Conservation (phyloP, 2,329 filamentous ascomycete genomes). For the Exophiala lecanii-corni region DNA sequence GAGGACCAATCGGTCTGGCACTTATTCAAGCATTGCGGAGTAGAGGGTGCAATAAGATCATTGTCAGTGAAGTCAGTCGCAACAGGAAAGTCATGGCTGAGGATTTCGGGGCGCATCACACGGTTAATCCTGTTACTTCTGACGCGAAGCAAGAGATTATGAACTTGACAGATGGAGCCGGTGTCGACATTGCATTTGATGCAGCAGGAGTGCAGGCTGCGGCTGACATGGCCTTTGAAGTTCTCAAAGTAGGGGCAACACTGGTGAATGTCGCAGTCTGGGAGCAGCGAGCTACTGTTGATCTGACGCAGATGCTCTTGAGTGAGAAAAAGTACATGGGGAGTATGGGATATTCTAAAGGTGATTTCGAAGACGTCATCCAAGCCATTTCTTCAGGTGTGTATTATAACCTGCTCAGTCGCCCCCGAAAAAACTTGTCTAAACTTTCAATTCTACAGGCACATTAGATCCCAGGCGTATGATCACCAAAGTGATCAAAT, state of each 20-base stretch:
- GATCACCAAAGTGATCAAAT: conserved; percentile 30
- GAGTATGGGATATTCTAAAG: conserved; percentile 46
- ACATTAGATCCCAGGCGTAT: conserved; percentile 27
- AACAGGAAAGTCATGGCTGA: conserved; percentile 47
- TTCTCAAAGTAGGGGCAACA: conserved; percentile 47
- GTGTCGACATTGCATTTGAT: conserved; percentile 50
- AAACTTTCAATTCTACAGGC: conserved; percentile 12
- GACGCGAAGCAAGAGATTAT: conserved; percentile 41
- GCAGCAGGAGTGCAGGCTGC: conserved; percentile 50
- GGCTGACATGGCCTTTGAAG: conserved; percentile 46
- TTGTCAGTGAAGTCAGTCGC: conserved; percentile 49
- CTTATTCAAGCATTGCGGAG: conserved; percentile 46
- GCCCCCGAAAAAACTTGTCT: background rate
- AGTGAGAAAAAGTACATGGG: conserved; percentile 51
- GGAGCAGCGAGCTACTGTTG: conserved; percentile 48
- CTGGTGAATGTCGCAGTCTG: conserved; percentile 54
- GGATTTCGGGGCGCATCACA: conserved; percentile 48
- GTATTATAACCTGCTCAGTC: too few species aligned
- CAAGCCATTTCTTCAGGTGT: conserved; percentile 36
- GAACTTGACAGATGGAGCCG: conserved; percentile 35
- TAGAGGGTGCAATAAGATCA: conserved; percentile 43
- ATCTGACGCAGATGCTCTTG: conserved; percentile 50
- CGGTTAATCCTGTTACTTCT: conserved; percentile 48
- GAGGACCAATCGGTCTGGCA: conserved; percentile 51
- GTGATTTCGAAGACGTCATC: conserved; percentile 47